Percentiles rank a stretch among this genome's conserved stretches.
Evolutionary conservation across 2,329 filamentous ascomycete genomes (phyloP).

Genomic region (Cladophialophora exuberans): DNA sequence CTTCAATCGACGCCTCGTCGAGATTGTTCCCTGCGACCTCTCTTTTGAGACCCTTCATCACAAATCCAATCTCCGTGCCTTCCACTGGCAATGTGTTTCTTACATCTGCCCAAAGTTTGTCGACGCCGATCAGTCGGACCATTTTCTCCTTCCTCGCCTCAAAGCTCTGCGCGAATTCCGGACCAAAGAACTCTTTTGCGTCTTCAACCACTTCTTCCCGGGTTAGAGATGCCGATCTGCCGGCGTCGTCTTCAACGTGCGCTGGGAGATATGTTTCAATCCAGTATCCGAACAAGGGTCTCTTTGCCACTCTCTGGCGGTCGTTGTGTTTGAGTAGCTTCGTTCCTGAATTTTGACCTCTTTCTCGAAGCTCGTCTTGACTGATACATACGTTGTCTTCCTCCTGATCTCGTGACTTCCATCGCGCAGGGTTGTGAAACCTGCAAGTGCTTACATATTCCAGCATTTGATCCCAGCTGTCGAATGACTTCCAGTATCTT

Average conservation of each 20-base stretch:
- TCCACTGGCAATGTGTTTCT: slow-evolving; percentile 19
- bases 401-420: not conserved
- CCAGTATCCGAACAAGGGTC: slow-evolving; percentile 34
- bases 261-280: slow-evolving; percentile 29
- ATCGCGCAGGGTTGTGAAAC: slow-evolving; percentile 20
- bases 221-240: slow-evolving; percentile 16
- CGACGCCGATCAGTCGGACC: slow-evolving; percentile 10
- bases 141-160: slow-evolving; percentile 11
- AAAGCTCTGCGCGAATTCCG: slow-evolving; percentile 17
- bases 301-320: slow-evolving; percentile 39
- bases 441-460: slow-evolving; percentile 25
- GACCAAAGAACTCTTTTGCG: slow-evolving; percentile 29
- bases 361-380: not conserved
- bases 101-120: slow-evolving; percentile 27
- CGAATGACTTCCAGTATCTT: slow-evolving; percentile 61
- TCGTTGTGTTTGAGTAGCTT: slow-evolving; percentile 20
- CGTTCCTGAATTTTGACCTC: not conserved
- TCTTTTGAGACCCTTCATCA: slow-evolving; percentile 29
- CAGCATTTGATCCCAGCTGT: slow-evolving; percentile 24
- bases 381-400: slow-evolving; percentile 54
- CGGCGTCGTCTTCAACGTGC: slow-evolving; percentile 15
- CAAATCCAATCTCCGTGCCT: slow-evolving; percentile 14
- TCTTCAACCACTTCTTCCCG: slow-evolving; percentile 26
- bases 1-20: not conserved
- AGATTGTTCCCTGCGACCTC: slow-evolving; percentile 10